A percentile compares a stretch with the other conserved stretches of the same genome.
Evolutionary conservation across 2,329 filamentous ascomycete genomes (phyloP).

Genomic region (Phyllosticta paracitricarpa): DNA sequence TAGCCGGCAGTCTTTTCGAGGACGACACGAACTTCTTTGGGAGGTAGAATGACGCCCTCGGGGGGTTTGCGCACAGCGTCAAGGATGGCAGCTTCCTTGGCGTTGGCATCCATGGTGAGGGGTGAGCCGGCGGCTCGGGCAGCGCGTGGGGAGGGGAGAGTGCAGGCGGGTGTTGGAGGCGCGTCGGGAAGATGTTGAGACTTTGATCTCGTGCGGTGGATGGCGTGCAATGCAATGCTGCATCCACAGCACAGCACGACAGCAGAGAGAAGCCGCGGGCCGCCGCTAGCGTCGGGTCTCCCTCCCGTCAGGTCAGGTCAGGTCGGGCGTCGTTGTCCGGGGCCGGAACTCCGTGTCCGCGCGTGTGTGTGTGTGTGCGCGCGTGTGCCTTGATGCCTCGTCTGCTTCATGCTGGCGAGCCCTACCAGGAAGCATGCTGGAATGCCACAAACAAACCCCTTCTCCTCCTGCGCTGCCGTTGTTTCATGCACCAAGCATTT

Average conservation of each 20-base stretch:
- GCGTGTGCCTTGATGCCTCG: neutral
- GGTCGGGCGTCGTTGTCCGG: neutral
- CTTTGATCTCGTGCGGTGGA: neutral
- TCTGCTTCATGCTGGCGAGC: neutral
- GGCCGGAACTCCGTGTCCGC: neutral
- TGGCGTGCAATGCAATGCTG: neutral
- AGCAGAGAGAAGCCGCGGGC: neutral
- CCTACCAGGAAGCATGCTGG: neutral
- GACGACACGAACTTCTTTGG: constrained; percentile 68
- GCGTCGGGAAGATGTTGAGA: neutral
- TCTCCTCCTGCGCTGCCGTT: neutral
- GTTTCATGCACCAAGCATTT: neutral
- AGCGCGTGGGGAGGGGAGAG: neutral
- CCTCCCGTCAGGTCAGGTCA: no score
- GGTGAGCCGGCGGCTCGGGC: neutral
- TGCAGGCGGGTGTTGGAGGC: neutral
- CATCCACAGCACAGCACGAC: neutral
- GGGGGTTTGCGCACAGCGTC: constrained; percentile 63
- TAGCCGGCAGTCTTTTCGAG: constrained; percentile 95
- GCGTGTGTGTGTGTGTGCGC: no score
- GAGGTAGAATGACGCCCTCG: constrained; percentile 74
- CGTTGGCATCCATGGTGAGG: neutral
- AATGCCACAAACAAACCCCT: neutral
- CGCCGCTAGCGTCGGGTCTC: neutral
- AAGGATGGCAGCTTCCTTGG: neutral